Base-by-base conservation (phyloP, 1,284 basidiomycete species). In the Cryptococcus sp. region DNA sequence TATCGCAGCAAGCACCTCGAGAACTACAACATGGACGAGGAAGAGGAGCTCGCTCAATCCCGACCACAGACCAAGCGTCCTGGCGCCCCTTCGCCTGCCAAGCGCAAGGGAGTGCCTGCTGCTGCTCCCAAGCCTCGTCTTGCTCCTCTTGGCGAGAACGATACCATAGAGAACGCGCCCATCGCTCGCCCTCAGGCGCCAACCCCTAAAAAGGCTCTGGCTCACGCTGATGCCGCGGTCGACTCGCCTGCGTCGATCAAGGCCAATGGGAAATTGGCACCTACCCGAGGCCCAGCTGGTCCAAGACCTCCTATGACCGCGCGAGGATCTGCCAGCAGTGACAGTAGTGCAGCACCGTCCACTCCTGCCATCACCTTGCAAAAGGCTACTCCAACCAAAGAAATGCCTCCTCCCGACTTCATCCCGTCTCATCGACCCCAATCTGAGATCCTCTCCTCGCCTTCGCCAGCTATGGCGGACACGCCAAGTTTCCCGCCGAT, bases 1-100 rank as follows among this genome's bases (percentile, higher is more conserved):
- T 95, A 94, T 78, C 85, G 91, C 44, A 82, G 82, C 54, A 84
- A 83, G 64, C 85, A 85, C 61, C 76, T 90, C 45, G 86, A 88
- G 71, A 83, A 87, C 77, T 85, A 85, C 73, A 82, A 82, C 68
- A 79, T 80, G 77, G 85, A 88, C 47, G 84, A 84, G 22, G 72
- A 72, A 35, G 74, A 72, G 35, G 71, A 73, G 47, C 66, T 64
- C 11, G 67, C 64, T 16, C 53, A 62, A 54, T 61, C 60, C 2
- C 60, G 65, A 11, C 68, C 65, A 27, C 67, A 71, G 41, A 64
- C 63, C 20, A 60, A 20, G 49, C 56, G 27, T 53, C 55, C 19
- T 27, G 53, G 50, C 19, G 53, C 27, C n/a, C 58, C 59, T 16
- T 67, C 69, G 0, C 68, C 69, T n/a, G 69, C 72, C 4, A 68